Evolutionary conservation across 441 rosid species (phyloP).

Genomic region (Gossypium schwendimanii): DNA sequence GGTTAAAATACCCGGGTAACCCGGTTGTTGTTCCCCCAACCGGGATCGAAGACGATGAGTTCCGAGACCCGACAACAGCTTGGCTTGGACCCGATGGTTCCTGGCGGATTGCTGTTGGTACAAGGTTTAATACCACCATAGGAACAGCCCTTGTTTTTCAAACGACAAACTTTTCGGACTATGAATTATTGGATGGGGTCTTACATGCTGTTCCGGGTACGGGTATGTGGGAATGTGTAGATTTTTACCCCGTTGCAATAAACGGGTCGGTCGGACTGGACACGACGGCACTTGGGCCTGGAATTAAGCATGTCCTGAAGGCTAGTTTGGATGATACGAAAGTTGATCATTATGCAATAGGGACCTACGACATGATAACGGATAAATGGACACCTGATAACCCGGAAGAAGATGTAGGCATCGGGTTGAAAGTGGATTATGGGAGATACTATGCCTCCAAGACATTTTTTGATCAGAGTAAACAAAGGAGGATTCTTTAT

Average conservation of each 20-base stretch:
- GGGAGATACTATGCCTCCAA: conserved; percentile 78
- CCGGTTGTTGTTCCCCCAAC: conserved; percentile 64
- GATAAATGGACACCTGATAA: conserved; percentile 69
- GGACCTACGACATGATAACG: conserved; percentile 45
- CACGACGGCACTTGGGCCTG: conserved; percentile 49
- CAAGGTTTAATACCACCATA: conserved; percentile 36
- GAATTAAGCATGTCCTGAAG: conserved; percentile 61
- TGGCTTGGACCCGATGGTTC: conserved; percentile 59
- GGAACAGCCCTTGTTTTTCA: conserved; percentile 60
- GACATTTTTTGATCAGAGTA: conserved; percentile 59
- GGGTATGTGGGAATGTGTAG: conserved; percentile 92
- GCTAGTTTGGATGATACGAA: conserved; percentile 77
- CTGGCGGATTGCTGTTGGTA: conserved; percentile 57
- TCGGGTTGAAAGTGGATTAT: conserved; percentile 58
- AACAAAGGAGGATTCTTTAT: conserved; percentile 58
- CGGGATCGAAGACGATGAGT: conserved; percentile 42
- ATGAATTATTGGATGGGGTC: conserved; percentile 19
- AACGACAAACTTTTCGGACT: conserved; percentile 49
- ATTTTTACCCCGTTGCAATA: conserved; percentile 63
- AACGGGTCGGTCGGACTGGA: conserved; percentile 50
- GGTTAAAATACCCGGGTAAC: conserved; percentile 58
- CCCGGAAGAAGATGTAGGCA: conserved; percentile 58
- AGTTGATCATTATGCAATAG: conserved; percentile 60
- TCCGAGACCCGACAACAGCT: conserved; percentile 75
- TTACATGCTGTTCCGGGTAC: conserved; percentile 64